phyloP scores from a whole-genome alignment of 2,329 filamentous ascomycete species.

The Verticillium longisporum region DNA sequence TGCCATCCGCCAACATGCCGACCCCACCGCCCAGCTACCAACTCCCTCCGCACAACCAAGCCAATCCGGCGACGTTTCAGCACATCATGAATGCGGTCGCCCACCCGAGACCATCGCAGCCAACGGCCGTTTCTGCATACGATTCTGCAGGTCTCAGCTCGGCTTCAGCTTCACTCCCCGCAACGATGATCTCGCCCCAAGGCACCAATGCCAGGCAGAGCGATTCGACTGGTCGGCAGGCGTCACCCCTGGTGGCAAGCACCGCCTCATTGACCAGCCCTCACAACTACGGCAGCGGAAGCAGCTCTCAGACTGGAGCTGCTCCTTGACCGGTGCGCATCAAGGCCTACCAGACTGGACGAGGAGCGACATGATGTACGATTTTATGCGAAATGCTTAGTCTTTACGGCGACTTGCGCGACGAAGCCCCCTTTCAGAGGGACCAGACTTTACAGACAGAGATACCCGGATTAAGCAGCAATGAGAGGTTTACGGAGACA shows the following conservation, averaged over 20 bases:
- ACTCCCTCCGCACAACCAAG: not conserved
- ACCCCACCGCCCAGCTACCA: not conserved
- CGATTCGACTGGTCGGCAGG: slow-evolving; percentile 6
- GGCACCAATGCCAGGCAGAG: slow-evolving; percentile 9
- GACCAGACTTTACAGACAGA: not conserved
- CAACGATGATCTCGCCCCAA: slow-evolving; percentile 8
- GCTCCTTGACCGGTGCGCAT: not conserved
- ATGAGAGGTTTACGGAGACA: not conserved
- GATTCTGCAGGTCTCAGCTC: not conserved
- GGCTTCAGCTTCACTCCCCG: slow-evolving; percentile 1
- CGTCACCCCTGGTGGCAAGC: slow-evolving; percentile 8
- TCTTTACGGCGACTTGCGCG: not conserved
- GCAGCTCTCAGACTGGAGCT: not conserved
- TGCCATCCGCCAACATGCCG: not conserved
- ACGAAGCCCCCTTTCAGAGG: not conserved
- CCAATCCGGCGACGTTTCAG: not conserved
- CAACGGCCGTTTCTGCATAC: not conserved
- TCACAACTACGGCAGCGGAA: not conserved
- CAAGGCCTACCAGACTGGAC: not conserved
- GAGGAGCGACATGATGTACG: not conserved
- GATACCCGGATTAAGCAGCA: not conserved
- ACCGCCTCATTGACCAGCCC: slow-evolving; percentile 10
- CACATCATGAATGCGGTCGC: not conserved
- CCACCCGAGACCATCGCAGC: not conserved
- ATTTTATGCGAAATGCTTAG: not conserved